phyloP scores from a whole-genome alignment of 495 filamentous ascomycete species.

The Zalerion maritima region DNA sequence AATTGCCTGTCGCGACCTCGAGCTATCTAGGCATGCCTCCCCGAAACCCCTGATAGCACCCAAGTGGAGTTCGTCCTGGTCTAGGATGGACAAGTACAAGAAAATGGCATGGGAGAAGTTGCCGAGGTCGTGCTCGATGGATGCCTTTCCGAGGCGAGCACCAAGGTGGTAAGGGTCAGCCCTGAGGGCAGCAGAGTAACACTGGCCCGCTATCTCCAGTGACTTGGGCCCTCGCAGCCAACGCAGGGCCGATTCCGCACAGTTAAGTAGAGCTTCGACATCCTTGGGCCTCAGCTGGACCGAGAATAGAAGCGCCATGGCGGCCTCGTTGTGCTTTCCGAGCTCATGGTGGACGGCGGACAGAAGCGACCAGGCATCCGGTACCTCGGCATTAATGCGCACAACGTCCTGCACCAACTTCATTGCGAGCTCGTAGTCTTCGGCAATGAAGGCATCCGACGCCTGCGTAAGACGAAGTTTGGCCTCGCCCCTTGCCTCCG shows the following conservation, averaged over 20 bases:
- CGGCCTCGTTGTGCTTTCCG: slow-evolving; percentile 50
- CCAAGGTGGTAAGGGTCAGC: slow-evolving; percentile 43
- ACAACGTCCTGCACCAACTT: slow-evolving; percentile 52
- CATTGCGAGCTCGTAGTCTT: slow-evolving; percentile 48
- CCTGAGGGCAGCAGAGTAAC: slow-evolving; percentile 53
- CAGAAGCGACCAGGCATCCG: slow-evolving; percentile 59
- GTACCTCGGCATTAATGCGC: slow-evolving; percentile 70
- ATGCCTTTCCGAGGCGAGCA: slow-evolving; percentile 45
- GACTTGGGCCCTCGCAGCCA: slow-evolving; percentile 28
- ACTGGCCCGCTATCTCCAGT: slow-evolving; percentile 45
- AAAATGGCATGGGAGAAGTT: slow-evolving; percentile 39
- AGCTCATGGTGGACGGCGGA: slow-evolving; percentile 57
- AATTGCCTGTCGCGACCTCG: slow-evolving; percentile 27
- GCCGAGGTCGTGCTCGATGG: slow-evolving; percentile 42
- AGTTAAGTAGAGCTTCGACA: slow-evolving; percentile 49
- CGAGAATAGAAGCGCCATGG: slow-evolving; percentile 53
- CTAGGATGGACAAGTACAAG: slow-evolving; percentile 51
- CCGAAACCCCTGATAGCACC: slow-evolving; percentile 48
- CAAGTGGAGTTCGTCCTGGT: slow-evolving; percentile 41
- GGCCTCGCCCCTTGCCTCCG: slow-evolving; percentile 61
- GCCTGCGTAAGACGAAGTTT: slow-evolving; percentile 56
- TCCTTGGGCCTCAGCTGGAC: slow-evolving; percentile 59
- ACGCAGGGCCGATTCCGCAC: slow-evolving; percentile 47
- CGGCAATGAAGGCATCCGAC: slow-evolving; percentile 51
- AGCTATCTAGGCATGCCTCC: slow-evolving; percentile 45